Evolutionary conservation across 2,329 filamentous ascomycete species (phyloP), one percentile per base, ranked within the genome.

Genomic region (Ophiosphaerella narmari): DNA sequence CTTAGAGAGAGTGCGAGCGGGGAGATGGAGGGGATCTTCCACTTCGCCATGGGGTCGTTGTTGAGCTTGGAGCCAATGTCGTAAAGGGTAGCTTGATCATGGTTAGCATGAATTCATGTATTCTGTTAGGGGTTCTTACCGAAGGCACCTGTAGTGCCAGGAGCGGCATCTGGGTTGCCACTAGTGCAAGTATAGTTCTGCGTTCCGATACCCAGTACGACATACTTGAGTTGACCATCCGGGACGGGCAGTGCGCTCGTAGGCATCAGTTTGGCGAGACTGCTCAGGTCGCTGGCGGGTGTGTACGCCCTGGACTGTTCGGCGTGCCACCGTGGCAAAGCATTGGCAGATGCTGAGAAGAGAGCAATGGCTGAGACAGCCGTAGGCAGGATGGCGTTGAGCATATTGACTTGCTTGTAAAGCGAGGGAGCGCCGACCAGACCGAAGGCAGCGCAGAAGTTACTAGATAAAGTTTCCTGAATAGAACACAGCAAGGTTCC

Each of bases 161-260:
- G 67, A 42, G 41, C 61, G 29, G 50, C 60, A 21, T 63, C 62
- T 18, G 56, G 56, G 32, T 70, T 63, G 18, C 52, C 50, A 11
- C 46, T 53, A 2, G 57, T 41, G 57, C 79, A 82, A 24, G 77
- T 78, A 60, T 80, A 82, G 71, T 81, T 82, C 55, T 82, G 78
- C n/a, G 77, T 79, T 24, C 80, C 80, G 24, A 78, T 69, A 33
- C 79, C 80, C 26, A 81, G 62, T 16, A 74, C 70, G 37, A 81
- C 68, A 53, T 76, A 77, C 60, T 79, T 77, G 39, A 82, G 74
- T 14, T 60, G 44, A 7, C 57, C 64, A 12, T 56, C 54, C 1
- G 69, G 67, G 13, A 56, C 36, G n/a, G 66, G 62, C 7, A 73
- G 68, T 9, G 58, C 60, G 46, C 60, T 70, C 40, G 56, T 47